phyloP scores from a whole-genome alignment of 2,329 filamentous ascomycete species.

The Diaporthe humulicola region DNA sequence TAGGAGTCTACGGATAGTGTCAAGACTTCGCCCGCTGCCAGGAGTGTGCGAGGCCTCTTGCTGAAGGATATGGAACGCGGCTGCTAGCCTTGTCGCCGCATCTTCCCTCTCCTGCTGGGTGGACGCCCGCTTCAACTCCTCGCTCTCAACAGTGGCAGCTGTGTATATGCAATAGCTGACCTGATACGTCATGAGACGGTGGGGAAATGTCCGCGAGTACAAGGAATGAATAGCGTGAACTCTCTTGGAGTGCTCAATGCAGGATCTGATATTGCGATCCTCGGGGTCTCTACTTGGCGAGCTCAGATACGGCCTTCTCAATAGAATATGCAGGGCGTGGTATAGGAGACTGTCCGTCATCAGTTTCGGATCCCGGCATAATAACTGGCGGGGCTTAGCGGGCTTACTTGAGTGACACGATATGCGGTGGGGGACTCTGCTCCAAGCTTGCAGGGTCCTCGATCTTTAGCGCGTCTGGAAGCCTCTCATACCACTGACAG shows the following conservation, averaged over 20 bases:
- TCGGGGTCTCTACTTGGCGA: neutral
- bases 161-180: neutral
- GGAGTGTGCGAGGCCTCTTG: neutral
- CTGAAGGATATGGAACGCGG: neutral
- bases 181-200: neutral
- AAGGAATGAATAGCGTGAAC: neutral
- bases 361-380: no score
- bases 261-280: neutral
- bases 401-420: no score
- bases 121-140: neutral
- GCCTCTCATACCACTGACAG: no score
- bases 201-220: neutral
- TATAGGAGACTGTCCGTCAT: neutral
- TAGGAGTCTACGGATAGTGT: neutral
- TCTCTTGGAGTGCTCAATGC: neutral
- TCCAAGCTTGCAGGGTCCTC: no score
- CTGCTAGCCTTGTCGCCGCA: neutral
- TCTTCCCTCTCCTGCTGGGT: neutral
- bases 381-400: no score
- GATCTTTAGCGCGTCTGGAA: no score
- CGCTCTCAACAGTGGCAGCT: neutral
- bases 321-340: neutral
- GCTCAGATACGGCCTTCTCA: neutral
- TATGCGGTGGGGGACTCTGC: no score
- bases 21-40: neutral